phyloP scores from a whole-genome alignment of 1,284 basidiomycete species.

The Cutaneotrichosporon arboriforme region DNA sequence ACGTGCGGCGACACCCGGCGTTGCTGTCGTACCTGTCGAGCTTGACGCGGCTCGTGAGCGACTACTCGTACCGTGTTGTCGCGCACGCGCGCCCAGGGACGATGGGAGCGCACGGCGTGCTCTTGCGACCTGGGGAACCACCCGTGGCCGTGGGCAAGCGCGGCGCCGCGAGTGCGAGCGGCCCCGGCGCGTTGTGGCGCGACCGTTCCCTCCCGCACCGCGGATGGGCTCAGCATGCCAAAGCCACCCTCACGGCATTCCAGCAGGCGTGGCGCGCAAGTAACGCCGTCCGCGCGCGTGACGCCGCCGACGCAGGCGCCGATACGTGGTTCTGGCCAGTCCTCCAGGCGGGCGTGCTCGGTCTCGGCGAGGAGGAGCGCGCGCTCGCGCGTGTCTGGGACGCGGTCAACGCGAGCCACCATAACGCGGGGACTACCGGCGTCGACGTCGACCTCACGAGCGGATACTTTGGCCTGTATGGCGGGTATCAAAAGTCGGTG shows the following conservation, averaged over 20 bases:
- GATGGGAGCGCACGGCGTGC: conserved; percentile 12
- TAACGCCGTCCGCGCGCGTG: conserved; percentile 36
- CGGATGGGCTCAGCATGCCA: conserved; percentile 35
- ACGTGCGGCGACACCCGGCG: conserved; percentile 59
- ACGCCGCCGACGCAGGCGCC: conserved; percentile 18
- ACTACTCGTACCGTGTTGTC: conserved; percentile 61
- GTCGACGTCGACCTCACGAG: conserved; percentile 65
- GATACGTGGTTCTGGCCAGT: conserved; percentile 69
- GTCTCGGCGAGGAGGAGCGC: conserved; percentile 72
- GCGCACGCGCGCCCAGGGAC: conserved; percentile 9
- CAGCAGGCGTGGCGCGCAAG: conserved; percentile 43
- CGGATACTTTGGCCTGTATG: conserved; percentile 88
- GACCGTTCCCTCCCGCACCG: conserved; percentile 31
- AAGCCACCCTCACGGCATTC: conserved; percentile 44
- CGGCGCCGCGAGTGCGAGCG: conserved; percentile 1
- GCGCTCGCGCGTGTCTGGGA: conserved; percentile 51
- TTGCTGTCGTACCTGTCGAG: conserved; percentile 78
- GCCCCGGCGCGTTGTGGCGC: conserved; percentile 14
- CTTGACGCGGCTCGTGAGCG: conserved; percentile 64
- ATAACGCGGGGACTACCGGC: neutral
- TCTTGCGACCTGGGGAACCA: neutral
- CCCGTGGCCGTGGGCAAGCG: conserved; percentile 4
- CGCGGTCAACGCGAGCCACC: conserved; percentile 21
- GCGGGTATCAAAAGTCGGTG: conserved; percentile 71
- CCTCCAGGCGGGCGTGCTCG: conserved; percentile 78